A percentile compares a stretch with the other conserved stretches of the same genome.
These are phyloP conservation scores for Boletus sp. DNA, from an alignment of 768 basidiomycete species.

Conservation along the genomic window DNA sequence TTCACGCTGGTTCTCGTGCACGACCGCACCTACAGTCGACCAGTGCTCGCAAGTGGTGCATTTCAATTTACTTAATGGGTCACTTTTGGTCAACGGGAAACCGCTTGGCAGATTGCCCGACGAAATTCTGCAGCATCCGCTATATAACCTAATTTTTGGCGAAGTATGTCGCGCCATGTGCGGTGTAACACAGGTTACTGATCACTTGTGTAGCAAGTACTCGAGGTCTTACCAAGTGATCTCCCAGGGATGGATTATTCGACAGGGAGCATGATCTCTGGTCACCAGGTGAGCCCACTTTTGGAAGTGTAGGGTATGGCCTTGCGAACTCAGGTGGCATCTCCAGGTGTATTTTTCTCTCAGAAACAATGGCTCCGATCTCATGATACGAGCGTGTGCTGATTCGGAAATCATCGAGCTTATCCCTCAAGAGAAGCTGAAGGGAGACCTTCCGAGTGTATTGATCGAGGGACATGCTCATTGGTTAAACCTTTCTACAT, in stretches of 20 bases:
- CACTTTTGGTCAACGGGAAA: conserved; percentile 27
- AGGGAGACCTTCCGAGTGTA: conserved; percentile 23
- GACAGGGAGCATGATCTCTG: conserved; percentile 13
- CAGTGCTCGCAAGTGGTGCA: no score
- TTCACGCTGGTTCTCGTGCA: no score
- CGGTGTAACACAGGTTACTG: neutral
- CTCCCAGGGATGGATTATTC: conserved; percentile 26
- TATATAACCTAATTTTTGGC: conserved; percentile 22
- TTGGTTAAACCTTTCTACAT: conserved; percentile 29
- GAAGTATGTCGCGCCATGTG: conserved; percentile 7
- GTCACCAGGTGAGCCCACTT: conserved; percentile 16
- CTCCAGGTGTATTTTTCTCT: conserved; percentile 25
- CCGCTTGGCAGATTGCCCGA: conserved; percentile 23
- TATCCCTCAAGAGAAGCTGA: conserved; percentile 22
- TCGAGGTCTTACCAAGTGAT: conserved; percentile 24
- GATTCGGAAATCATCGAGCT: conserved; percentile 16
- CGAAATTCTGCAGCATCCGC: conserved; percentile 14
- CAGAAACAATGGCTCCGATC: neutral
- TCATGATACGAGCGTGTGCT: conserved; percentile 18
- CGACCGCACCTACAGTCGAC: no score
- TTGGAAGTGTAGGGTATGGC: neutral
- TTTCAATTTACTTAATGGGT: no score
- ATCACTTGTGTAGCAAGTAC: conserved; percentile 15
- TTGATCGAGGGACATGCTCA: conserved; percentile 25
- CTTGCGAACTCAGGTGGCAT: neutral